Evolutionary conservation across 2,329 filamentous ascomycete species (phyloP).

Genomic region (Paraconiothyrium brasiliense): DNA sequence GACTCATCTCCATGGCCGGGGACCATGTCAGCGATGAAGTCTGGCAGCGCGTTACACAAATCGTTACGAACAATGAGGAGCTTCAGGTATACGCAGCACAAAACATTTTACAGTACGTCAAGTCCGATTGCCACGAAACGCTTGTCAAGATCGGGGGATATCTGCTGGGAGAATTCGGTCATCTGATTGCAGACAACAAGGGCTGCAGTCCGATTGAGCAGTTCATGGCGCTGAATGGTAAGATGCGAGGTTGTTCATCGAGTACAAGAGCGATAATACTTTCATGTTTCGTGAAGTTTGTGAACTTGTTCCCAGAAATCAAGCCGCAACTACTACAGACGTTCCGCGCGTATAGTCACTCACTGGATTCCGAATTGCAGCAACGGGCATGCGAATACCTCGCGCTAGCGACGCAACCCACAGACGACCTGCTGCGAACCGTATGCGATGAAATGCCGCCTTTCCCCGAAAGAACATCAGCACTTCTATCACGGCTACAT

Average conservation of each 20-base stretch:
- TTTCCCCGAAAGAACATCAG: slow-evolving; percentile 93
- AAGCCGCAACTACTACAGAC: slow-evolving; percentile 92
- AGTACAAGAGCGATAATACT: slow-evolving; percentile 92
- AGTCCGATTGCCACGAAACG: slow-evolving; percentile 96
- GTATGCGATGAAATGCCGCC: slow-evolving; percentile 99
- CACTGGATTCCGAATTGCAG: slow-evolving; percentile 92
- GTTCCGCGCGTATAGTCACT: slow-evolving; percentile 92
- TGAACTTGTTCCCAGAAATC: slow-evolving; percentile 98
- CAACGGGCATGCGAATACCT: slow-evolving; percentile 97
- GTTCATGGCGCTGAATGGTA: slow-evolving; percentile 89
- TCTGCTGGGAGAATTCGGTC: slow-evolving; percentile 94
- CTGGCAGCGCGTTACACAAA: slow-evolving; percentile 98
- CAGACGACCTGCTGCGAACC: slow-evolving; percentile 90
- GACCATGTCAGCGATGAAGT: slow-evolving; percentile 99
- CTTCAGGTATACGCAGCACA: slow-evolving; percentile 95
- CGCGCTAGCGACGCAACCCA: slow-evolving; percentile 81
- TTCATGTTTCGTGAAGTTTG: slow-evolving; percentile 95
- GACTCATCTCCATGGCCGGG: slow-evolving; percentile 93
- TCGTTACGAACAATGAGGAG: slow-evolving; percentile 99
- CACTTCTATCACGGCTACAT: slow-evolving; percentile 88
- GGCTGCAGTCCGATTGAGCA: slow-evolving; percentile 97
- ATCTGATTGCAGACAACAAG: slow-evolving; percentile 90
- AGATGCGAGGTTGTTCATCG: slow-evolving; percentile 87
- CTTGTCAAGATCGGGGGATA: slow-evolving; percentile 98
- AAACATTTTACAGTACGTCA: slow-evolving; percentile 90